Percentiles rank a stretch among this genome's conserved stretches.
phyloP scores from a whole-genome alignment of 2,329 filamentous ascomycete species.

The Alternaria brassicae region DNA sequence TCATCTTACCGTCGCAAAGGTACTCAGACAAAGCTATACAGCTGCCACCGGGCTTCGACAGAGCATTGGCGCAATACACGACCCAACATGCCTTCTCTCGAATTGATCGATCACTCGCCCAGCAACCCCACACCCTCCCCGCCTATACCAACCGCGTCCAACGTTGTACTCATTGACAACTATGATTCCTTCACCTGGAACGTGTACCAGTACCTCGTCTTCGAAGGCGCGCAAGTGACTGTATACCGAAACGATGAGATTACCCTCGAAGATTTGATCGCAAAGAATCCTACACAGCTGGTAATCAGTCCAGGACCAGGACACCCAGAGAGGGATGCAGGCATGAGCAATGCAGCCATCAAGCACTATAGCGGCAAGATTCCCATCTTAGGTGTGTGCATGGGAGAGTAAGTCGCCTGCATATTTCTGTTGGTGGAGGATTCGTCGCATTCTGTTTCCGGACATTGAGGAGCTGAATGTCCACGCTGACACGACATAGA shows the following conservation, averaged over 20 bases:
- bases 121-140: slow-evolving; percentile 78
- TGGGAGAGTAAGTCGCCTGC: slow-evolving; percentile 78
- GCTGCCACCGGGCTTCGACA: neutral
- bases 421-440: too few relatives aligned
- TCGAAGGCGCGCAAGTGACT: slow-evolving; percentile 91
- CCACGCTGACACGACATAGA: slow-evolving; percentile 50
- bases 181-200: slow-evolving; percentile 99
- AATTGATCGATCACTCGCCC: slow-evolving; percentile 81
- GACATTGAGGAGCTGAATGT: neutral
- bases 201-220: slow-evolving; percentile 95
- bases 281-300: slow-evolving; percentile 86
- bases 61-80: neutral
- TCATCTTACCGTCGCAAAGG: neutral
- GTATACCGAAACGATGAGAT: slow-evolving; percentile 95
- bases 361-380: slow-evolving; percentile 92
- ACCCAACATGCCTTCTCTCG: slow-evolving; percentile 53
- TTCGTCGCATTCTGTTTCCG: neutral
- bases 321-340: slow-evolving; percentile 89
- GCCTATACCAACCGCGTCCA: slow-evolving; percentile 79
- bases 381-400: slow-evolving; percentile 95
- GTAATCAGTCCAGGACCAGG: slow-evolving; percentile 95
- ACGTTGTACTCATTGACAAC: slow-evolving; percentile 96
- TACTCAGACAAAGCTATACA: slow-evolving; percentile 1
- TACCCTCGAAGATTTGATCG: slow-evolving; percentile 80
- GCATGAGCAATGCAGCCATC: slow-evolving; percentile 91